Base-by-base conservation (phyloP, 495 filamentous ascomycete genomes). In the Tuber brumale region DNA sequence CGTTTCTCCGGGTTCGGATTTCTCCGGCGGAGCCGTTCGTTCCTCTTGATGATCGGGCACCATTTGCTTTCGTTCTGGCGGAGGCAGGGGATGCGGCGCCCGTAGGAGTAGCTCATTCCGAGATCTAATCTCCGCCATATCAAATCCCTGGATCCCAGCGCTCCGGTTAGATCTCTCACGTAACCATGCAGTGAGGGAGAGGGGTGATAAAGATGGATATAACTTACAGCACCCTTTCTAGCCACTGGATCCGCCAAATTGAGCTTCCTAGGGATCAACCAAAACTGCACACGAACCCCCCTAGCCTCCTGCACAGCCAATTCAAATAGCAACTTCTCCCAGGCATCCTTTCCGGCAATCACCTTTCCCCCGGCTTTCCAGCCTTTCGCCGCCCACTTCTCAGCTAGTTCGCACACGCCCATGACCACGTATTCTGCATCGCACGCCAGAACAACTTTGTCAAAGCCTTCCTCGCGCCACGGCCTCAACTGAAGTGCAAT, bases 401-500 rank as follows among this genome's bases (percentile, higher is more conserved):
- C 37, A 10, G 14, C 46, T 4, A 16, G 44, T 27, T 61, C 71
- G 27, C 37, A 66, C 4, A 76, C 45, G 23, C 70, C 75, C 35
- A 43, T 44, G 21, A 66, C 37, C 16, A 76, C 39, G 43, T 43
- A 76, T n/a, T 70, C 46, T 9, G 72, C 46, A 21, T 51, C 44
- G 12, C 70, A 74, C 3, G 70, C 75, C 71, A 76, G 70, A 14
- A 76, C 75, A n/a, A 76, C 39, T 14, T 57, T 66, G 1, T 41
- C 37, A 46, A 76, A 76, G 27, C 75, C 75, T 27, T 76, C 75
- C 19, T 70, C 70, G 5, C 37, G 45, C 75, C 75, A 76, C 31
- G 71, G 46, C 8, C 39, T 48, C 10, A 44, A 42, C 23, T 39
- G 46, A 14, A 76, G 74, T 9, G 74, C 74, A 6, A 72, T 66